Evolutionary conservation across 208 protist genomes (phyloP), one percentile per base, ranked within the genome.

Genomic region (Wallacemonas collosoma): DNA sequence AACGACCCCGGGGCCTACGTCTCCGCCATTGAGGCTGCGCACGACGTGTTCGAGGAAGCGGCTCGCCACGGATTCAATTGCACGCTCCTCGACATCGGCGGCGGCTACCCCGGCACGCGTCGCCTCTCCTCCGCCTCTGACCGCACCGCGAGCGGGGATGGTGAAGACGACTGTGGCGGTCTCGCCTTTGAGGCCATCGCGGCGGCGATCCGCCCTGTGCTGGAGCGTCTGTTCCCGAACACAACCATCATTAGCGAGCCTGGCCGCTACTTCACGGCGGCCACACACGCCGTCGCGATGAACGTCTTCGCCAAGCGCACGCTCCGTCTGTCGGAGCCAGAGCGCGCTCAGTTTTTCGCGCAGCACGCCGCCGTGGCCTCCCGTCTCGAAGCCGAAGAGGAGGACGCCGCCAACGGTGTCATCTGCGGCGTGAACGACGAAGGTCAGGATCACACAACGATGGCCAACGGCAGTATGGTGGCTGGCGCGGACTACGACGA

Each of bases 31-130:
- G 70, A 71, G 9, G 81, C 89, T 36, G 76, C 89, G 39, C 54
- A 84, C 56, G 12, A 44, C 38, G 79, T 93, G 6, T 95, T 93
- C 36, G 75, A 91, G 65, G 40, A 85, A 54, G 93, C 86, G n/a
- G 65, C 55, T 26, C 57, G 76, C 57, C 50, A 80, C 57, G 91
- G 91, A 40, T 90, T 93, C 73, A 72, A 91, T 61, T 86, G 93
- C 77, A 86, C 81, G 11, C 11, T 97, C 35, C 78, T 97, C 5
- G 93, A 97, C 68, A 94, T 97, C 68, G 93, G 93, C 55, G 93
- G 93, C 39, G 93, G 93, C 60, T 97, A 90, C 73, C 87, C 87
- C 36, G 89, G 92, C 48, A 80, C 62, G 3, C 84, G 39, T 15
- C 69, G 41, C 36, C 68, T 47, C 11, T 70, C 54, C 12, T 14